Evolutionary conservation across 2,329 filamentous ascomycete genomes (phyloP).

Genomic region (Aspergillus sergii): DNA sequence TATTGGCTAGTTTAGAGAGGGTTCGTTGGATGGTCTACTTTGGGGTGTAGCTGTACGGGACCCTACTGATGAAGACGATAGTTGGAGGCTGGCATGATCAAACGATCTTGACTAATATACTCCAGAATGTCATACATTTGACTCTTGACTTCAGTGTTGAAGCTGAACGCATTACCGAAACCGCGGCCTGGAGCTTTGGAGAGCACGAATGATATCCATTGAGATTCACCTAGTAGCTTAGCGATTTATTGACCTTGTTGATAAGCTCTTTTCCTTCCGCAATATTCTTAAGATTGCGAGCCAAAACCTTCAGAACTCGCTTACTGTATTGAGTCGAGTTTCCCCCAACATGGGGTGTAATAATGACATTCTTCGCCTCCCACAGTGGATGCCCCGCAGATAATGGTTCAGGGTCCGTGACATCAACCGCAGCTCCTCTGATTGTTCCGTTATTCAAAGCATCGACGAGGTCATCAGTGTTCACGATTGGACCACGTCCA

Average conservation of each 20-base stretch:
- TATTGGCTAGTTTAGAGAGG: not conserved
- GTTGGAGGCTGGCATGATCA: not conserved
- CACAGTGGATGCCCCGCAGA: not conserved
- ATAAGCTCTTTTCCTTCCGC: not conserved
- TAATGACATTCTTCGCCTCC: constrained; percentile 7
- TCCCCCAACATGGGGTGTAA: constrained; percentile 8
- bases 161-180: not conserved
- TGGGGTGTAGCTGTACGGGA: not conserved
- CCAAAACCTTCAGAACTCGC: not conserved
- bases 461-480: constrained; percentile 2
- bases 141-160: too few species aligned
- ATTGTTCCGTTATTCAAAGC: constrained; percentile 4
- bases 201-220: not conserved
- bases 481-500: not conserved
- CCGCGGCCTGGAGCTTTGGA: not conserved
- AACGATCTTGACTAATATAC: not conserved
- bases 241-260: not conserved
- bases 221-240: constrained; percentile 2
- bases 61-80: not conserved
- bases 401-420: constrained; percentile 4
- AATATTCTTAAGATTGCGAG: not conserved
- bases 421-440: constrained; percentile 4
- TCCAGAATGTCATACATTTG: not conserved
- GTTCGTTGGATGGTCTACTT: not conserved
- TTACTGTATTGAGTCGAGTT: constrained; percentile 7